A percentile compares a stretch with the other conserved stretches of the same genome.
Conservation (phyloP, 768 basidiomycete genomes). For the Russula compacta region DNA sequence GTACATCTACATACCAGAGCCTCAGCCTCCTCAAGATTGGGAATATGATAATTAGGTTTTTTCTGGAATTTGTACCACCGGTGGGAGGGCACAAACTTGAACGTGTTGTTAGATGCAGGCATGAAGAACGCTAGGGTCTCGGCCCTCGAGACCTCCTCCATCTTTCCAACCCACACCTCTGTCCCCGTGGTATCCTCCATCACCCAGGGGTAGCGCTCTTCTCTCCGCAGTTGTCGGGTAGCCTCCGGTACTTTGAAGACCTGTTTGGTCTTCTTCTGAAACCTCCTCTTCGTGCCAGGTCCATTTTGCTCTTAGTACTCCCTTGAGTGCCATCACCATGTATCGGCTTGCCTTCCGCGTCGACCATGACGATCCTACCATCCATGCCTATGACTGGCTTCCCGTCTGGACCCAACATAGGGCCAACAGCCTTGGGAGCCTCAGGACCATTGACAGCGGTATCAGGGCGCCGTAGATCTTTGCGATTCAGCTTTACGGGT, state of each 20-base stretch:
- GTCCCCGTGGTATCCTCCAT: conserved; percentile 68
- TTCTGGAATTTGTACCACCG: conserved; percentile 93
- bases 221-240: conserved; percentile 64
- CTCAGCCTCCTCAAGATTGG: conserved; percentile 59
- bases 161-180: conserved; percentile 73
- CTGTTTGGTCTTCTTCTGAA: conserved; percentile 75
- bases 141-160: conserved; percentile 67
- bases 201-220: conserved; percentile 89
- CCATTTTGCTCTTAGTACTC: conserved; percentile 36
- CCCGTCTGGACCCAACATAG: conserved; percentile 76
- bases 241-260: conserved; percentile 78
- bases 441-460: conserved; percentile 26
- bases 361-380: conserved; percentile 74
- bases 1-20: conserved; percentile 44
- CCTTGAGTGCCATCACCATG: conserved; percentile 31
- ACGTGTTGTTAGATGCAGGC: conserved; percentile 70
- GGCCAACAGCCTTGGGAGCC: conserved; percentile 44
- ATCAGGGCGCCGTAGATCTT: conserved; percentile 56
- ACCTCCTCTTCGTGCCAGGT: conserved; percentile 50
- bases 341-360: conserved; percentile 67
- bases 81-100: conserved; percentile 82
- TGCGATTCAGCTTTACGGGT: conserved; percentile 83
- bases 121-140: conserved; percentile 77
- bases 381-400: conserved; percentile 74
- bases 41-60: conserved; percentile 64